These are phyloP conservation scores for Helminthosporium solani DNA, from an alignment of 2,329 filamentous ascomycete genomes.

Conservation along the genomic window DNA sequence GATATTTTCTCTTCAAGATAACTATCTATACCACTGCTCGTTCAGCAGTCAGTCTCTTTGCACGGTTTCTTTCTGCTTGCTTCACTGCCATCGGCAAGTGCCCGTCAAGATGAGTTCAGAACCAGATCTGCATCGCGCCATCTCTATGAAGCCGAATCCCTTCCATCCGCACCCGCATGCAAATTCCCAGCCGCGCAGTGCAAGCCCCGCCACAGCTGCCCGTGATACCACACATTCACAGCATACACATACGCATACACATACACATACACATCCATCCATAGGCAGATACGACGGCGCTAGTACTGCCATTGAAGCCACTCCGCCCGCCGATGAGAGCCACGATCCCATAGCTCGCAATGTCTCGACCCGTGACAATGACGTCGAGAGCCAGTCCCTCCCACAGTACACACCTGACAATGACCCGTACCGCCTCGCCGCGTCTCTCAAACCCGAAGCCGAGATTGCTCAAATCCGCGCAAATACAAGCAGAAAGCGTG, in stretches of 20 bases:
- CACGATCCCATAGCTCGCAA: constrained; percentile 42
- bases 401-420: constrained; percentile 63
- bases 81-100: not conserved
- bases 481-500: constrained; percentile 76
- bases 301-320: constrained; percentile 45
- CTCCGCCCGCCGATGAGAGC: constrained; percentile 19
- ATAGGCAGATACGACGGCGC: constrained; percentile 31
- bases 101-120: constrained; percentile 40
- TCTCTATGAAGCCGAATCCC: constrained; percentile 50
- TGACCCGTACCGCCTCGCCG: constrained; percentile 80
- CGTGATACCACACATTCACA: constrained; percentile 19
- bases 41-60: not conserved
- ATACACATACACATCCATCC: constrained; percentile 14
- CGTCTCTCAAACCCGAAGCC: constrained; percentile 71
- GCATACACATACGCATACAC: constrained; percentile 13
- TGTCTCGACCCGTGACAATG: constrained; percentile 31
- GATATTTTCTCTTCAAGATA: no score
- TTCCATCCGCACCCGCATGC: constrained; percentile 43
- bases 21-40: not conserved
- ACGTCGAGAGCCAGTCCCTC: constrained; percentile 52
- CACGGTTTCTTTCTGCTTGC: not conserved
- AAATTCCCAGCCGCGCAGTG: constrained; percentile 30
- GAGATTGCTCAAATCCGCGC: constrained; percentile 78
- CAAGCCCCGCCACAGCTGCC: constrained; percentile 26
- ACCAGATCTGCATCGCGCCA: constrained; percentile 50